phyloP scores from a whole-genome alignment of 108 stramenopile genomes.

The Pseudonitzschia multistriata region DNA sequence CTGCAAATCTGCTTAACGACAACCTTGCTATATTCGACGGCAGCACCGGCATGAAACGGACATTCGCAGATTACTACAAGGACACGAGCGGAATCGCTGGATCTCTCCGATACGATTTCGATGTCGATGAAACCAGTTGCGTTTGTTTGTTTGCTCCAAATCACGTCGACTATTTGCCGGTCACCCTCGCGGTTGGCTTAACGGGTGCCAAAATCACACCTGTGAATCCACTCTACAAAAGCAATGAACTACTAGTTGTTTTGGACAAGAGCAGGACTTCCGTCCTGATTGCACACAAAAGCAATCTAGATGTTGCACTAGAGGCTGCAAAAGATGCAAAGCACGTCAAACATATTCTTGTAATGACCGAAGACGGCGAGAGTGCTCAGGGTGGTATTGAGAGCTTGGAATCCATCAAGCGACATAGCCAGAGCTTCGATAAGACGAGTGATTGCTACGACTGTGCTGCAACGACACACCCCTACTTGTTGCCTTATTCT shows the following conservation, averaged over 20 bases:
- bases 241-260: conserved; percentile 56
- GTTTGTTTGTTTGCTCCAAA: conserved; percentile 86
- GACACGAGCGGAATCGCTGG: conserved; percentile 52
- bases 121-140: conserved; percentile 45
- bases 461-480: conserved; percentile 46
- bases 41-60: conserved; percentile 64
- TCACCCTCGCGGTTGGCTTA: conserved; percentile 66
- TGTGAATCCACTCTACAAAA: conserved; percentile 84
- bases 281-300: conserved; percentile 70
- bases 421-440: conserved; percentile 31
- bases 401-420: conserved; percentile 48
- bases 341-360: conserved; percentile 60
- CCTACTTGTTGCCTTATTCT: conserved; percentile 84
- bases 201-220: conserved; percentile 78
- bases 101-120: conserved; percentile 49
- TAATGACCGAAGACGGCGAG: conserved; percentile 62
- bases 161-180: conserved; percentile 84
- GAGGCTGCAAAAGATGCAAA: conserved; percentile 52
- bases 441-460: conserved; percentile 45
- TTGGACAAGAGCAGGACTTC: conserved; percentile 59
- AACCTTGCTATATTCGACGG: conserved; percentile 78
- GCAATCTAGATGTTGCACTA: conserved; percentile 59
- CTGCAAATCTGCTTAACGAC: conserved; percentile 20
- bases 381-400: conserved; percentile 52
- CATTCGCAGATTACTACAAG: conserved; percentile 62